phyloP scores from a whole-genome alignment of 1,284 basidiomycete genomes.

The Thelephora terrestris region DNA sequence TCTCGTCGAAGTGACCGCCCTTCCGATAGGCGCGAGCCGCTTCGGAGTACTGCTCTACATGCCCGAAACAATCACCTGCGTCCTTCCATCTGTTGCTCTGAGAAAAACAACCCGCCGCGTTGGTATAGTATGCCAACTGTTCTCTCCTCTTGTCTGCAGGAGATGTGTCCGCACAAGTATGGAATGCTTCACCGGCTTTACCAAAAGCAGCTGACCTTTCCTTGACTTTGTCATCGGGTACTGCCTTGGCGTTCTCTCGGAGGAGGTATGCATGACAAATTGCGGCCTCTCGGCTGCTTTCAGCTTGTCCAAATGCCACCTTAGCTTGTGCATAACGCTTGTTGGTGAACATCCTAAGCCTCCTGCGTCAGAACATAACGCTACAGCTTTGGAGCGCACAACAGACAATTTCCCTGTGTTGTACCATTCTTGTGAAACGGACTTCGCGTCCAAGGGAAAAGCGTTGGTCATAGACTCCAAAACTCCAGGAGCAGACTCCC shows the following conservation, averaged over 20 bases:
- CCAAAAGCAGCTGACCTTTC: constrained; percentile 32
- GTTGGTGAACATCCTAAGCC: constrained; percentile 36
- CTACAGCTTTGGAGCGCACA: too few species aligned
- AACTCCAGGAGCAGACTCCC: too few species aligned
- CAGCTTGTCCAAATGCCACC: constrained; percentile 51
- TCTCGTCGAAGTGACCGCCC: constrained; percentile 41
- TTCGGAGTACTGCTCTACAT: constrained; percentile 33
- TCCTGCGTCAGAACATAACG: not conserved
- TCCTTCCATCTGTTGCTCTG: constrained; percentile 27
- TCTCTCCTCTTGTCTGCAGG: constrained; percentile 15
- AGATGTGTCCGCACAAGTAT: constrained; percentile 27
- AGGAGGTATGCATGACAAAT: constrained; percentile 37
- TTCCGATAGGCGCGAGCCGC: constrained; percentile 40
- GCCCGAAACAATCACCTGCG: constrained; percentile 38
- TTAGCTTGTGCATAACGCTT: constrained; percentile 51
- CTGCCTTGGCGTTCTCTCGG: constrained; percentile 29
- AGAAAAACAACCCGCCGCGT: constrained; percentile 44
- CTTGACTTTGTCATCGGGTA: too few species aligned
- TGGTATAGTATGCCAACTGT: constrained; percentile 34
- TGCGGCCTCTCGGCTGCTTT: constrained; percentile 29
- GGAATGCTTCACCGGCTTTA: constrained; percentile 40
- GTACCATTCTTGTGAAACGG: constrained; percentile 56
- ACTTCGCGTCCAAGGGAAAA: too few species aligned
- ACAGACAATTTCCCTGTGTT: constrained; percentile 28
- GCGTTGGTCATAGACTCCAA: too few species aligned